Evolutionary conservation across 148 eudicot genomes (phyloP).

Genomic region (Rhododendron simsii): DNA sequence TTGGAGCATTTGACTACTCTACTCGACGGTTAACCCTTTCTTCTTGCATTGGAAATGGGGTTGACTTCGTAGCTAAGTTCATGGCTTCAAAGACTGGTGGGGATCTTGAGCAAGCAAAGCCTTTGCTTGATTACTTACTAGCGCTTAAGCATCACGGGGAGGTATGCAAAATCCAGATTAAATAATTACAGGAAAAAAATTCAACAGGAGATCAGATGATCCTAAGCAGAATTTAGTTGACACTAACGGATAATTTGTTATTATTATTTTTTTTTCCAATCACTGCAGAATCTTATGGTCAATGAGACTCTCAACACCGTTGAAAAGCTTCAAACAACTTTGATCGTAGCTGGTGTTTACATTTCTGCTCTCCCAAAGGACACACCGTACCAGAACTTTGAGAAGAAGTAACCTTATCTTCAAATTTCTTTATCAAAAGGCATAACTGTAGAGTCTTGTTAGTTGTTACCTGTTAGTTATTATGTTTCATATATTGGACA

Average conservation of each 20-base stretch:
- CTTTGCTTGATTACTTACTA: slow-evolving; percentile 44
- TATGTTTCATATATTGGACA: not conserved
- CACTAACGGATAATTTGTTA: not conserved
- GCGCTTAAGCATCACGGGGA: slow-evolving; percentile 44
- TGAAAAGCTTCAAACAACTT: slow-evolving; percentile 38
- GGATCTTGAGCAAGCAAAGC: slow-evolving; percentile 30
- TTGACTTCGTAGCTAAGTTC: slow-evolving; percentile 35
- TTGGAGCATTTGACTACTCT: slow-evolving; percentile 43
- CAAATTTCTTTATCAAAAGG: not conserved
- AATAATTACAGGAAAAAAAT: not conserved
- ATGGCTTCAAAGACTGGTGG: slow-evolving; percentile 28
- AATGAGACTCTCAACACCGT: slow-evolving; percentile 48
- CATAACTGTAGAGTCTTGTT: not conserved
- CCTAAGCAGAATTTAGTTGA: not conserved
- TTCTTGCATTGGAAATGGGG: slow-evolving; percentile 55
- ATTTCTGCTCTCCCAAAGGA: slow-evolving; percentile 45
- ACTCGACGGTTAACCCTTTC: slow-evolving; percentile 39
- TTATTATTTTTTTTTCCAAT: not conserved
- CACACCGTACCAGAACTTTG: slow-evolving; percentile 37
- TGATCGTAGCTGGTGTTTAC: slow-evolving; percentile 42
- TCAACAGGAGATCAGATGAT: not conserved
- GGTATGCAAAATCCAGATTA: slow-evolving; percentile 18
- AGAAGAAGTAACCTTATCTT: slow-evolving; percentile 34
- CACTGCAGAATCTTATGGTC: slow-evolving; percentile 57
- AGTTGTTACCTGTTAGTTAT: not conserved